Evolutionary conservation across 176 grass and related monocot genomes (phyloP), one percentile per base, ranked within the genome.

Genomic region (Eragrostis curvula): DNA sequence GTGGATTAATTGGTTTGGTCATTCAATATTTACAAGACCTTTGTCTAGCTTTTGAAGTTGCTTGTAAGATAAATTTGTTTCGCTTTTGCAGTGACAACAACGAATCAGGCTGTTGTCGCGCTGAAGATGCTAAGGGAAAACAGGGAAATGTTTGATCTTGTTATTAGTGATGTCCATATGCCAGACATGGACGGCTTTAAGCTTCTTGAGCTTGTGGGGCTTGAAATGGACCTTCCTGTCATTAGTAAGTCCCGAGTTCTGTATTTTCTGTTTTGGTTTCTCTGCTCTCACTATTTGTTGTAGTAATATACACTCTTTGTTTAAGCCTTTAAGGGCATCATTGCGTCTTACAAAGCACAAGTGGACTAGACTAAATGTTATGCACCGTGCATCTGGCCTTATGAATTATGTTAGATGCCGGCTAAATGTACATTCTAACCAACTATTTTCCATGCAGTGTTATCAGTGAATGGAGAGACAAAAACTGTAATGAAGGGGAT

Each of bases 401-500:
- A n/a, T n/a, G n/a, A n/a, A n/a, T n/a, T n/a, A 20, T 41, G 30
- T 70, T 53, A 48, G 6, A 71, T 32, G 41, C 73, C 17, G 1
- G 66, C 0, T 65, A 81, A 70, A 20, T 71, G 42, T 42, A 29
- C 15, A 53, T 84, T 23, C 25, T 86, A 79, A 79, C 68, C 1
- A 48, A 74, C 74, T 65, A 70, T 86, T 88, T 80, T 76, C 43
- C 63, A 29, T 93, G 73, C 83, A 99, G 96, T 99, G 91, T 30
- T 96, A 60, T 99, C 96, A 21, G 93, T 80, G 14, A 99, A 96
- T 87, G 93, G 93, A 56, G 96, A 96, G 30, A 99, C 93, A 39
- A 96, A 96, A 85, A 92, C 89, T 73, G 96, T 99, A 47, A 96
- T 99, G 96, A 99, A 99, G 77, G 93, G 96, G 74, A 96, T 99